Conservation (phyloP, 306 rosid species). For the Vigna trinervia region DNA sequence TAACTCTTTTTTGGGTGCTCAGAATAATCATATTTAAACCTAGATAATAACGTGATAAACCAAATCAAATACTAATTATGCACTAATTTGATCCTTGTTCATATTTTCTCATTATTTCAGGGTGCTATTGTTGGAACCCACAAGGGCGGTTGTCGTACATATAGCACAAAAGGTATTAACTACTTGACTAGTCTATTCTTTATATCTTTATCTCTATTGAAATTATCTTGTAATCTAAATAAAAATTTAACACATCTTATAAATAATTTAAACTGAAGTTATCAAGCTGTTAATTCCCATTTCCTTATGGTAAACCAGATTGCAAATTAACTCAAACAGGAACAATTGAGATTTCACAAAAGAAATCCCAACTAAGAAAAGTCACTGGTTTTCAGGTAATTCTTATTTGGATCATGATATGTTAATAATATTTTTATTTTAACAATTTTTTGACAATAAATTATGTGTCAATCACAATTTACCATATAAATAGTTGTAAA, state of each 20-base stretch:
- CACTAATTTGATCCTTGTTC: conserved; percentile 8
- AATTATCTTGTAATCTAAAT: background rate
- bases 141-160: conserved; percentile 65
- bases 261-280: too few relatives aligned
- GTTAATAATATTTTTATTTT: too few relatives aligned
- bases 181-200: background rate
- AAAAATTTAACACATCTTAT: background rate
- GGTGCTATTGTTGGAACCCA: conserved; percentile 71
- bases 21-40: too few relatives aligned
- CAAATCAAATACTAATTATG: background rate
- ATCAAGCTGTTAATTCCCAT: background rate
- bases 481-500: too few relatives aligned
- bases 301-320: conserved; percentile 48
- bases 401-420: background rate
- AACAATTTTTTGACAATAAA: too few relatives aligned
- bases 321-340: conserved; percentile 60
- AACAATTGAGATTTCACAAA: conserved; percentile 60
- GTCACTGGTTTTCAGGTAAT: conserved; percentile 86
- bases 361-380: conserved; percentile 67
- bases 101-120: conserved; percentile 43
- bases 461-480: too few relatives aligned
- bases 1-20: too few relatives aligned
- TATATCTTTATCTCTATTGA: background rate
- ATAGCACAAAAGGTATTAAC: conserved; percentile 59
- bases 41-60: background rate